phyloP scores from a whole-genome alignment of 176 grass and related monocot genomes.

The Carex scoparia region DNA sequence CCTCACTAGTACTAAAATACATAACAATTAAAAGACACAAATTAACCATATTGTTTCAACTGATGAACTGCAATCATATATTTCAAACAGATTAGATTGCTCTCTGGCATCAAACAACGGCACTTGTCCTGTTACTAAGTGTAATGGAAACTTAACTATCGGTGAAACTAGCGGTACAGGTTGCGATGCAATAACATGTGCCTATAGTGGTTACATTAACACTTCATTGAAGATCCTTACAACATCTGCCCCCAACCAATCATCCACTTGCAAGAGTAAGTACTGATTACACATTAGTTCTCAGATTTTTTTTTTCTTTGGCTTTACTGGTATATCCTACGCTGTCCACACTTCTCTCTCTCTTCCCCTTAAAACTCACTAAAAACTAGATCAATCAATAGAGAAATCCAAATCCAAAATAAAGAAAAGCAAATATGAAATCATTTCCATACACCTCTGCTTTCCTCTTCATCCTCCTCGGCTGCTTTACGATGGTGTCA shows the following conservation, averaged over 20 bases:
- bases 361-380: not conserved
- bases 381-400: not conserved
- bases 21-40: not conserved
- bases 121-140: slow-evolving; percentile 9
- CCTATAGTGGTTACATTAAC: slow-evolving; percentile 51
- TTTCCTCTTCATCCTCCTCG: slow-evolving; percentile 26
- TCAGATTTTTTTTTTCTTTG: not conserved
- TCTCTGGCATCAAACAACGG: not conserved
- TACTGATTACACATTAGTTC: not conserved
- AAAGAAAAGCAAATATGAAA: slow-evolving; percentile 13
- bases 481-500: slow-evolving; percentile 5
- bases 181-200: slow-evolving; percentile 33
- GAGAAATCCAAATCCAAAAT: not conserved
- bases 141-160: slow-evolving; percentile 29
- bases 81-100: slow-evolving; percentile 46
- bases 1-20: no score
- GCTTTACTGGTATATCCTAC: not conserved
- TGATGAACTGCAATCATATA: not conserved
- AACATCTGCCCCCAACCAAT: slow-evolving; percentile 6
- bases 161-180: slow-evolving; percentile 13
- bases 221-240: slow-evolving; percentile 28
- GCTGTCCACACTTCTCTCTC: slow-evolving; percentile 8
- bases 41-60: not conserved
- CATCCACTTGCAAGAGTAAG: slow-evolving; percentile 45
- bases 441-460: not conserved